Conservation (phyloP, 805 yeast genomes). For the Candida bentonensis region DNA sequence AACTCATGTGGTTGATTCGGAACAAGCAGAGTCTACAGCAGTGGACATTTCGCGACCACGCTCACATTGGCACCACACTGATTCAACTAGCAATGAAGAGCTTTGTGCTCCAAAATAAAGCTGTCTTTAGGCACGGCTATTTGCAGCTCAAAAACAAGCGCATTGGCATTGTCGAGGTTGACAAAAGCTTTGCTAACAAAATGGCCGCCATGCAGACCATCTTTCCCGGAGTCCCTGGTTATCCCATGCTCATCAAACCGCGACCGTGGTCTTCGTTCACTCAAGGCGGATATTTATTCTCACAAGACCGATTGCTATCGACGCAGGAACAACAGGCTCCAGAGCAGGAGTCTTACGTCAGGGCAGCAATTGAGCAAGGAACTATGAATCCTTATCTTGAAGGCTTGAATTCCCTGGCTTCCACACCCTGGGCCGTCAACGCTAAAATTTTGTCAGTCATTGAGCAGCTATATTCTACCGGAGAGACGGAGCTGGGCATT, state of each 20-base stretch:
- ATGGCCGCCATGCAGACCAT: slow-evolving; percentile 44
- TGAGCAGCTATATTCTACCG: slow-evolving; percentile 65
- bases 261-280: slow-evolving; percentile 62
- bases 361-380: slow-evolving; percentile 53
- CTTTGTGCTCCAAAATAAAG: slow-evolving; percentile 53
- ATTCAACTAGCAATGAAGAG: slow-evolving; percentile 56
- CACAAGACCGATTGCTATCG: slow-evolving; percentile 47
- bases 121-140: slow-evolving; percentile 71
- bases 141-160: slow-evolving; percentile 56
- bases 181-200: slow-evolving; percentile 44
- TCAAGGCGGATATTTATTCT: slow-evolving; percentile 61
- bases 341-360: slow-evolving; percentile 68
- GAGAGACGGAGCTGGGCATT: slow-evolving; percentile 48
- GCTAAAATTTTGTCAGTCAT: slow-evolving; percentile 46
- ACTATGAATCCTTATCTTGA: slow-evolving; percentile 46
- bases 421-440: slow-evolving; percentile 79
- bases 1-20: slow-evolving; percentile 21
- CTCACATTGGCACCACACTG: slow-evolving; percentile 30
- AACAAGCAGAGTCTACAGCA: slow-evolving; percentile 7
- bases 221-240: slow-evolving; percentile 54
- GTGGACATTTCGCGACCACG: slow-evolving; percentile 16
- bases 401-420: slow-evolving; percentile 65
- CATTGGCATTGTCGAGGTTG: slow-evolving; percentile 57
- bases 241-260: slow-evolving; percentile 78
- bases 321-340: slow-evolving; percentile 49